These are phyloP conservation scores for Gaeumannomyces tritici DNA, from an alignment of 2,329 filamentous ascomycete genomes.

Conservation along the genomic window DNA sequence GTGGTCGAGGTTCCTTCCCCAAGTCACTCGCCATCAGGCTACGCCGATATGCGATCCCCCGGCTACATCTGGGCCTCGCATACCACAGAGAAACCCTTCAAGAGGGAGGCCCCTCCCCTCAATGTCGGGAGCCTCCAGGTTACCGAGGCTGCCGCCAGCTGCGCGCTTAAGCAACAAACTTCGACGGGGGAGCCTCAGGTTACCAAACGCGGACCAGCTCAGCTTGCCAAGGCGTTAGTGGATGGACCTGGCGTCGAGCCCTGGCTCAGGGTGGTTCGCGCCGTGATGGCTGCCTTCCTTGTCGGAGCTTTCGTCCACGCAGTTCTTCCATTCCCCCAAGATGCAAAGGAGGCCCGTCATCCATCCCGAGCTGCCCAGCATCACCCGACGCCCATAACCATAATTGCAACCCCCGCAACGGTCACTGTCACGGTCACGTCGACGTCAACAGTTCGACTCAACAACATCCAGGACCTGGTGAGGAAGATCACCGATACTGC, in stretches of 20 bases:
- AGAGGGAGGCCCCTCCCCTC: neutral
- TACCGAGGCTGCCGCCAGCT: neutral
- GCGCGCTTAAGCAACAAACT: neutral
- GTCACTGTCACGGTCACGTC: conserved; percentile 3
- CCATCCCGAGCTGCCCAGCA: neutral
- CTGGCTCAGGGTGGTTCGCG: neutral
- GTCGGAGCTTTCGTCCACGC: neutral
- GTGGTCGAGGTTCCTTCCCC: neutral
- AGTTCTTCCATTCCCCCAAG: neutral
- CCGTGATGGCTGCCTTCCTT: neutral
- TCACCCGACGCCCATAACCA: neutral
- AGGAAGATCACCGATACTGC: neutral
- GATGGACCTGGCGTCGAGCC: neutral
- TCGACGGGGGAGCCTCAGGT: neutral
- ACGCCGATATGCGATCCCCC: neutral
- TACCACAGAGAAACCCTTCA: neutral
- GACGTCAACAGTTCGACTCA: neutral
- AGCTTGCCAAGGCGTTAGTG: neutral
- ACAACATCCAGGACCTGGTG: neutral
- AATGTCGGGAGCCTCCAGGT: too few relatives aligned
- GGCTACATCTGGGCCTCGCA: neutral
- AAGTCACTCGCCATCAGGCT: neutral
- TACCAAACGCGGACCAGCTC: neutral
- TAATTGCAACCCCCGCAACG: neutral
- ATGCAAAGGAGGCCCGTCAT: neutral